phyloP scores from a whole-genome alignment of 169 alveolate species.

The Cystoisospora suis region DNA sequence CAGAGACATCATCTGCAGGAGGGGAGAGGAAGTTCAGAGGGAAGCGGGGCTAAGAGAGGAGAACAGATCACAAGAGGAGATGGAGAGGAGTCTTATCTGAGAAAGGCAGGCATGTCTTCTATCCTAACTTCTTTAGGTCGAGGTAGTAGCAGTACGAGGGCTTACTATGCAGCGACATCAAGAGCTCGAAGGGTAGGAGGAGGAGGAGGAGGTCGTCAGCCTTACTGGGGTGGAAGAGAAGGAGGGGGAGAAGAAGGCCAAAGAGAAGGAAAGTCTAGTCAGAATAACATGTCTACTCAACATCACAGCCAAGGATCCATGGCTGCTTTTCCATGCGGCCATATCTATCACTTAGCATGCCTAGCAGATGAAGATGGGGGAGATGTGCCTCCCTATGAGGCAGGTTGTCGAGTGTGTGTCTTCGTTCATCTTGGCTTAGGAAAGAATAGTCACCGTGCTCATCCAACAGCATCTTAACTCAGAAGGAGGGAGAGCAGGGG shows the following conservation, averaged over 20 bases:
- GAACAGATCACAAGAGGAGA: no score
- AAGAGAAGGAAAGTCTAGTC: no score
- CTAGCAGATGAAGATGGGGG: neutral
- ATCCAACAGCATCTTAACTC: no score
- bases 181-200: neutral
- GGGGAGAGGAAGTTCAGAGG: no score
- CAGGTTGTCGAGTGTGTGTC: neutral
- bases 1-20: no score
- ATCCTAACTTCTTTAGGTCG: neutral
- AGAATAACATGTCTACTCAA: no score
- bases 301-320: neutral
- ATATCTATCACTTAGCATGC: neutral
- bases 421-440: neutral
- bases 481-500: no score
- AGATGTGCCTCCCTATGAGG: neutral
- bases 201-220: neutral
- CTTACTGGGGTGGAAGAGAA: neutral
- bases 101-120: neutral
- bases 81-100: no score
- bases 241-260: no score
- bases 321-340: conserved; percentile 22
- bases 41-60: no score
- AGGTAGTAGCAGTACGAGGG: neutral
- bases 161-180: conserved; percentile 3
- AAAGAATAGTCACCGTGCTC: no score